These are phyloP conservation scores for Aspergillus neotritici DNA, from an alignment of 2,329 filamentous ascomycete genomes.

Conservation along the genomic window DNA sequence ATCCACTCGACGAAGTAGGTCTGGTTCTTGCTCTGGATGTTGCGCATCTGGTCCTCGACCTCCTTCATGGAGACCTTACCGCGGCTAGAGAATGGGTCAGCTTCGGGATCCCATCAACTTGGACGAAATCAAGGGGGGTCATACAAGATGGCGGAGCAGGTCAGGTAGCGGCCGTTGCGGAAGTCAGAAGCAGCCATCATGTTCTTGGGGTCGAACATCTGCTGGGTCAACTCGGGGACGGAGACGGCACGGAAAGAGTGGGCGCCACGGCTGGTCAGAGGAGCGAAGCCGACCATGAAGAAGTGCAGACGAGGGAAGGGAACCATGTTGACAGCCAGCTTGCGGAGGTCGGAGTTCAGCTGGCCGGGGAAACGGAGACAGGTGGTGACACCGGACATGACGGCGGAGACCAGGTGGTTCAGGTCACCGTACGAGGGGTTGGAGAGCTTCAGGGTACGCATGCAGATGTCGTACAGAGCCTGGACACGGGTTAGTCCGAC, in stretches of 20 bases:
- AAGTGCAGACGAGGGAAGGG: slow-evolving; percentile 99
- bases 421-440: slow-evolving; percentile 98
- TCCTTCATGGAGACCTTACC: slow-evolving; percentile 99
- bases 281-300: slow-evolving; percentile 99
- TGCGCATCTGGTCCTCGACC: slow-evolving; percentile 99
- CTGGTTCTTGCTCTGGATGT: slow-evolving; percentile 99
- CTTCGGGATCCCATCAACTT: not conserved
- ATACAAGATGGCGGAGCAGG: slow-evolving; percentile 95
- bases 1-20: slow-evolving; percentile 99
- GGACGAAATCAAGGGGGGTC: slow-evolving; percentile 26
- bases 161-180: slow-evolving; percentile 99
- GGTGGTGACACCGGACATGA: slow-evolving; percentile 99
- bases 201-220: slow-evolving; percentile 99
- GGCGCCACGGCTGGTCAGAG: slow-evolving; percentile 86
- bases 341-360: slow-evolving; percentile 99
- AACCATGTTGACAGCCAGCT: slow-evolving; percentile 99
- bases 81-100: slow-evolving; percentile 54
- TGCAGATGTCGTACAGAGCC: slow-evolving; percentile 99
- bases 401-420: slow-evolving; percentile 98
- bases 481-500: slow-evolving; percentile 19
- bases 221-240: slow-evolving; percentile 97
- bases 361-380: slow-evolving; percentile 99
- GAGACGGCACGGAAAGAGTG: slow-evolving; percentile 96
- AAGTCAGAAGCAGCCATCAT: slow-evolving; percentile 99
- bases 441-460: slow-evolving; percentile 97